Percentiles rank a stretch among this genome's conserved stretches.
Conservation (phyloP, 768 basidiomycete species). For the Auricularia sp. region DNA sequence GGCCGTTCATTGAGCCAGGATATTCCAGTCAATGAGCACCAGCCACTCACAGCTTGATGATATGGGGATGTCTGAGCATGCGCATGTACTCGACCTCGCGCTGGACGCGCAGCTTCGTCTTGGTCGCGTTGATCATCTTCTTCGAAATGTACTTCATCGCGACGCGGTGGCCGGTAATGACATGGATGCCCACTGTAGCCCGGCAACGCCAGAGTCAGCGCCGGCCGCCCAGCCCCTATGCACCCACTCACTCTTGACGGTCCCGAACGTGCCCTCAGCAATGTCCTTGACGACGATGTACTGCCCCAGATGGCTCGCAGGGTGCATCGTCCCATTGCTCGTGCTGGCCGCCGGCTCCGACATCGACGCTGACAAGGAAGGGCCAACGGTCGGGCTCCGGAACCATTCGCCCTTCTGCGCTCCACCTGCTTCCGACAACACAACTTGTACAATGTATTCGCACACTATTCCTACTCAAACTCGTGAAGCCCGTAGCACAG, state of each 20-base stretch:
- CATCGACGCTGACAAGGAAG: too few species aligned
- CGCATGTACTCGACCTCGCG: slow-evolving; percentile 97
- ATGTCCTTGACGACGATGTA: slow-evolving; percentile 83
- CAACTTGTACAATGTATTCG: too few species aligned
- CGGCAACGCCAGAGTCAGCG: not conserved
- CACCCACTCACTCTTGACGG: slow-evolving; percentile 83
- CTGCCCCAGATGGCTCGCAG: slow-evolving; percentile 76
- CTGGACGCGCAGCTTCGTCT: slow-evolving; percentile 85
- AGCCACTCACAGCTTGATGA: slow-evolving; percentile 81
- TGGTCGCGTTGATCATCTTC: slow-evolving; percentile 82
- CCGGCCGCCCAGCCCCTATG: not conserved
- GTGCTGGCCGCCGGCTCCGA: not conserved
- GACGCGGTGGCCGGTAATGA: slow-evolving; percentile 88
- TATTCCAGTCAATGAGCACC: slow-evolving; percentile 6
- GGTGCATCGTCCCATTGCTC: slow-evolving; percentile 6
- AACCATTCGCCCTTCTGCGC: too few species aligned
- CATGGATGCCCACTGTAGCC: slow-evolving; percentile 77
- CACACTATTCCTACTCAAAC: too few species aligned
- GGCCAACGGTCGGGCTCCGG: too few species aligned
- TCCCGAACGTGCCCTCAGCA: slow-evolving; percentile 95
- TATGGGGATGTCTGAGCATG: slow-evolving; percentile 87
- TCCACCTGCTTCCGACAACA: too few species aligned
- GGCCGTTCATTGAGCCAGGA: slow-evolving; percentile 3
- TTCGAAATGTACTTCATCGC: slow-evolving; percentile 98
- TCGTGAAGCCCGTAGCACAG: too few species aligned